Evolutionary conservation across 208 protist species (phyloP), one percentile per base, ranked within the genome.

Genomic region (Leishmania guyanensis): DNA sequence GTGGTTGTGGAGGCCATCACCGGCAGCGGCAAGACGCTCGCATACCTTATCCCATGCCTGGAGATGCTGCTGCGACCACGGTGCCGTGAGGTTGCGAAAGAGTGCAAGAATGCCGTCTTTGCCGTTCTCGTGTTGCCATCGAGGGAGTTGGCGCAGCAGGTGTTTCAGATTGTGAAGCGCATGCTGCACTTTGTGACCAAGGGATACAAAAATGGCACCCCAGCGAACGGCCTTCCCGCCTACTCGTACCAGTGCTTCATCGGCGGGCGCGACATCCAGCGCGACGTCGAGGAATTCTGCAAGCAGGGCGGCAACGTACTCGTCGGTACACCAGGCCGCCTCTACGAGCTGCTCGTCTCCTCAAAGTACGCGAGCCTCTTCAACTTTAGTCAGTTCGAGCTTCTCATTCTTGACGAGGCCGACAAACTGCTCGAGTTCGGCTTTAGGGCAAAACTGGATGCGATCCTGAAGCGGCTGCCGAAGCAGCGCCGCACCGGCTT

Each of bases 91-190:
- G 81, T 84, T 10, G 89, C 86, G n/a, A 75, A 64, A 53, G 82
- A 85, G 70, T 79, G 90, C 79, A 88, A 84, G 73, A 92, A 95
- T 78, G 91, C 93, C 5, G 93, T 99, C 10, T 83, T 98, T 26
- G 88, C 92, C 10, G 79, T 99, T 39, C 87, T 99, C 54, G 82
- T 99, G 6, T 82, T 98, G 14, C 98, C 97, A 5, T 98, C 97
- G 17, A 87, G 98, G 22, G 98, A 99, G 90, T 86, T 99, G 12
- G 98, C 97, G n/a, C 91, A 98, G 84, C 97, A 99, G 86, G 96
- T 98, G 29, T 94, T 96, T 83, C 71, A 91, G 22, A 79, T 97
- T 3, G 83, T 93, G 1, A 93, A 91, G 77, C 78, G 83, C 53
- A 98, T 98, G 93, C 70, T 97, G 33, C 75, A 91, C 68, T 95